Conservation (phyloP, 1,284 basidiomycete genomes). For the Trametes versicolor region DNA sequence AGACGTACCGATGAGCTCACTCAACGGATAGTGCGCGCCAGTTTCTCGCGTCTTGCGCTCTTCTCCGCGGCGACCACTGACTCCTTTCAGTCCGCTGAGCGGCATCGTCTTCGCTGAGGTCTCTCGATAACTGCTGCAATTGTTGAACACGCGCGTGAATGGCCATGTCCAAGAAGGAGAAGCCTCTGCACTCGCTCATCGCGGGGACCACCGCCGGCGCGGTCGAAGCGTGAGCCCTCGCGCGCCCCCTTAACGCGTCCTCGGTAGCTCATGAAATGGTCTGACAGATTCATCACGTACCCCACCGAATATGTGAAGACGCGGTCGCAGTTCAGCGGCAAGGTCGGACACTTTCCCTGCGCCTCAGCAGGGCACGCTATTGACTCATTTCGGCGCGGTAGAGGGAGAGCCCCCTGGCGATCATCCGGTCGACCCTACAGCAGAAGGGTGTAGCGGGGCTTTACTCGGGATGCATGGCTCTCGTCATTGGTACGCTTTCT, state of each 20-base stretch:
- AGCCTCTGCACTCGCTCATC: constrained; percentile 81
- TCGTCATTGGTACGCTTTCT: constrained; percentile 74
- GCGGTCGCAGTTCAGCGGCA: constrained; percentile 81
- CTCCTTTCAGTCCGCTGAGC: background rate
- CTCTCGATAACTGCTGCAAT: background rate
- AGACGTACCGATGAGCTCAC: no score
- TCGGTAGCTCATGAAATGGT: background rate
- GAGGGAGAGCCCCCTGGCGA: constrained; percentile 74
- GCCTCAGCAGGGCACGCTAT: background rate
- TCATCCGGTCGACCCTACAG: constrained; percentile 76
- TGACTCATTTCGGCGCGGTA: constrained; percentile 39
- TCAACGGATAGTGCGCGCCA: no score
- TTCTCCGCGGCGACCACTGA: constrained; percentile 9
- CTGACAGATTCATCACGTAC: constrained; percentile 78
- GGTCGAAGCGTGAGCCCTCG: constrained; percentile 77
- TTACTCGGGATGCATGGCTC: constrained; percentile 88
- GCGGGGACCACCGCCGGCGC: constrained; percentile 96
- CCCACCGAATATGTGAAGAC: constrained; percentile 96
- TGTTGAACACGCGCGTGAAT: background rate
- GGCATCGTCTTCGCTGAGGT: background rate
- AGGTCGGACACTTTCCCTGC: constrained; percentile 51
- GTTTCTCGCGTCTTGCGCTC: background rate
- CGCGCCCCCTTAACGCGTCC: no score
- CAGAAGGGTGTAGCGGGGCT: constrained; percentile 81
- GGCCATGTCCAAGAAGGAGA: constrained; percentile 66